Base-by-base conservation (phyloP, 2,329 filamentous ascomycete species). In the Pseudogymnoascus sp. region DNA sequence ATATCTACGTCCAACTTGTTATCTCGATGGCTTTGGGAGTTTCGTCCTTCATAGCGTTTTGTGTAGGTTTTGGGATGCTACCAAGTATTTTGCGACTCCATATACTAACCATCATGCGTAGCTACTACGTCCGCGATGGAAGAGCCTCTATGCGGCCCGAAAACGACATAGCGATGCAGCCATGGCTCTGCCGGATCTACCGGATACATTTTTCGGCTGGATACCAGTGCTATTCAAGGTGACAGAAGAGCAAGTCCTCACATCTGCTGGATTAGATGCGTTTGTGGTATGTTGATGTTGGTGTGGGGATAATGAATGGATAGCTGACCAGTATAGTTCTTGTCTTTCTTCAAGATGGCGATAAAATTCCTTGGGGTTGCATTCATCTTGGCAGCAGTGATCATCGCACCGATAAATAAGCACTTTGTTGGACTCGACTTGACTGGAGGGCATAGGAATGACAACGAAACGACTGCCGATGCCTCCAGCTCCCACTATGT, bases 291-390 rank as follows among this genome's bases (percentile, higher is more conserved):
- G 83, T 80, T 21, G 14, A 28, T 4, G 13, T 6, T 8, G 23
- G 6, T n/a, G n/a, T 19, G 13, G 45, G 10, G 8, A 21, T 4
- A 19, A 8, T 21, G 7, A 16, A 34, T 23, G 19, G 16, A n/a
- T 23, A 48, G 16, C 68, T 73, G 39, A 73, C 34, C 1, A 11
- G 34, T 65, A 63, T 71, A 85, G 84, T 97, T 99, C 73, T 81
- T 99, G 13, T 85, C 89, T 14, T 99, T 99, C 77, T 98, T 97
- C 81, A 96, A 93, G 75, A 95, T 98, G 86, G 89, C 93, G 11
- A 90, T 92, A 68, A 90, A 89, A 67, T 89, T 97, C 69, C 87
- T 98, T 61, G 79, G 84, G 14, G 79, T 90, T 62, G 89, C 96
- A 71, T 84, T 95, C 64, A 85, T 96, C 75, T 92, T 98, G 72